These are phyloP conservation scores for Talaromyces sp. DNA, from an alignment of 2,329 filamentous ascomycete species.

Conservation along the genomic window DNA sequence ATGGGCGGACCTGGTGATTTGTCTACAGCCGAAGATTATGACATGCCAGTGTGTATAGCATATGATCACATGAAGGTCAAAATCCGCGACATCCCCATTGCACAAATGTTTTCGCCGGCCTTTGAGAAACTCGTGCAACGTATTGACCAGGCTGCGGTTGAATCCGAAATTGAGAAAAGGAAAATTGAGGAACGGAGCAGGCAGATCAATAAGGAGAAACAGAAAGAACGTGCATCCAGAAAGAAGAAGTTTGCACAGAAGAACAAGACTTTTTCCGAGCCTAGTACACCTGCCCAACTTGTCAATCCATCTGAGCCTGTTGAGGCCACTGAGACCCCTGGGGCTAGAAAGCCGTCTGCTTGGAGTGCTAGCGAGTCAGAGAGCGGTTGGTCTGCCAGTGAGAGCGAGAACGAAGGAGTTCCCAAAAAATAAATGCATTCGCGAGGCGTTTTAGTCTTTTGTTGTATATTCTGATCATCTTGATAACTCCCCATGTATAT, in stretches of 20 bases:
- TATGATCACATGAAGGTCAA: conserved; percentile 61
- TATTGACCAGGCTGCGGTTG: conserved; percentile 25
- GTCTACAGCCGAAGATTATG: not conserved
- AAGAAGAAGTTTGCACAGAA: conserved; percentile 14
- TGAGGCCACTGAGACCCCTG: not conserved
- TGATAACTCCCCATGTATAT: not conserved
- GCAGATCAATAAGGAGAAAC: conserved; percentile 14
- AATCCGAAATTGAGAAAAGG: conserved; percentile 21
- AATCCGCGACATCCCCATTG: conserved; percentile 52
- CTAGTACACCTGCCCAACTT: not conserved
- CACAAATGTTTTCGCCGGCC: conserved; percentile 53
- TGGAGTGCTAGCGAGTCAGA: conserved; percentile 34
- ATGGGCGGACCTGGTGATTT: not conserved
- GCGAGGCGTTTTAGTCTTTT: not conserved
- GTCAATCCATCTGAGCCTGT: not conserved
- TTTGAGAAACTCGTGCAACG: conserved; percentile 48
- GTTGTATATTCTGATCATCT: not conserved
- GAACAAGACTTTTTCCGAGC: conserved; percentile 11
- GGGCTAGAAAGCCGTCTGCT: conserved; percentile 14
- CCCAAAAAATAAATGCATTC: not conserved
- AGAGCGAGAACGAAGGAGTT: conserved; percentile 1
- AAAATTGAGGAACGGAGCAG: conserved; percentile 17
- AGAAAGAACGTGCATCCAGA: conserved; percentile 17
- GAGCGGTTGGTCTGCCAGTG: conserved; percentile 24
- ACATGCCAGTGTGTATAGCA: conserved; percentile 51